A percentile compares a stretch with the other conserved stretches of the same genome.
Conservation (phyloP, 306 rosid species). For the Lathyrus aphaca region DNA sequence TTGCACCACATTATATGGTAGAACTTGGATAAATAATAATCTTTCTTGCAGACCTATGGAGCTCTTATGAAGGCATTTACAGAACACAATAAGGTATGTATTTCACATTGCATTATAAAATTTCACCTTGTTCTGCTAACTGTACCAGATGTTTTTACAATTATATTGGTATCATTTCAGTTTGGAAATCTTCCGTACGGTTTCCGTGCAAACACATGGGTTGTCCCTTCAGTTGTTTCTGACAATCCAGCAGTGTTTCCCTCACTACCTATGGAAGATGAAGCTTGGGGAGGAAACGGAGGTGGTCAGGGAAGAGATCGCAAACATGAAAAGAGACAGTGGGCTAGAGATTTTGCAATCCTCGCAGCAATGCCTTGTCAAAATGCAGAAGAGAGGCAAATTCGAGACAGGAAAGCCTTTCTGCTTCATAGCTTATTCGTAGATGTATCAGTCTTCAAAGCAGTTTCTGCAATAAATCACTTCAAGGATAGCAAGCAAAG, state of each 20-base stretch:
- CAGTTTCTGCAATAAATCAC: slow-evolving; percentile 69
- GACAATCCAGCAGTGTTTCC: slow-evolving; percentile 72
- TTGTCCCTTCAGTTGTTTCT: slow-evolving; percentile 90
- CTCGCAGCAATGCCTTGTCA: slow-evolving; percentile 91
- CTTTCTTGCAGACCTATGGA: slow-evolving; percentile 75
- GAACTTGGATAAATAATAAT: not conserved
- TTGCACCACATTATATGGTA: not conserved
- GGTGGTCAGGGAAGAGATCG: slow-evolving; percentile 92
- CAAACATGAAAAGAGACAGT: slow-evolving; percentile 68
- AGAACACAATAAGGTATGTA: slow-evolving; percentile 84
- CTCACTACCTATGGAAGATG: slow-evolving; percentile 85
- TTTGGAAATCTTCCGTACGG: slow-evolving; percentile 98
- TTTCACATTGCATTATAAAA: slow-evolving; percentile 13
- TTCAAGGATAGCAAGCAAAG: slow-evolving; percentile 50
- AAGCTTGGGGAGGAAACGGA: slow-evolving; percentile 91
- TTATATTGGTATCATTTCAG: slow-evolving; percentile 55
- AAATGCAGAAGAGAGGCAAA: slow-evolving; percentile 89
- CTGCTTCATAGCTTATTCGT: slow-evolving; percentile 93
- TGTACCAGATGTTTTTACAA: slow-evolving; percentile 29
- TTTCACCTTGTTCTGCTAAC: slow-evolving; percentile 19
- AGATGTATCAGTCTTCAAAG: slow-evolving; percentile 80
- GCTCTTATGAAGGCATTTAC: slow-evolving; percentile 88
- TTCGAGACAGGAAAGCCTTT: slow-evolving; percentile 92
- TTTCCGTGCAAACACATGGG: slow-evolving; percentile 96
- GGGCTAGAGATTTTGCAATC: slow-evolving; percentile 89